Base-by-base conservation (phyloP, 2,329 filamentous ascomycete species). In the Fusarium sp. region DNA sequence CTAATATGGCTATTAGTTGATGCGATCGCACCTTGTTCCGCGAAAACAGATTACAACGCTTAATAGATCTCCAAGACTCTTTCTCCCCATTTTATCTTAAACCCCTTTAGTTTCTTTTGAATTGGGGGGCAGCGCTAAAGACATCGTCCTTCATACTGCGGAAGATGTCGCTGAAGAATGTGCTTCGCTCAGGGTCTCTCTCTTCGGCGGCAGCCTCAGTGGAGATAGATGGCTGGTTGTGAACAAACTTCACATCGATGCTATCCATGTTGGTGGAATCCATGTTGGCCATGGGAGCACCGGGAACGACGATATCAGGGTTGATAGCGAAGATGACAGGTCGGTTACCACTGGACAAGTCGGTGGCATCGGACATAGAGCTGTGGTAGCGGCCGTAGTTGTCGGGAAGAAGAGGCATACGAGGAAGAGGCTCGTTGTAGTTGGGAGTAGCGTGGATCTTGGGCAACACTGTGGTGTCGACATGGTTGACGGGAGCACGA, bases 401-500 rank as follows among this genome's bases (percentile, higher is more conserved):
- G 79, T 90, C 88, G 15, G 88, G 88, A 12, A 90, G 82, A 8
- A 90, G 82, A 32, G 88, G 88, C 34, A 90, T 84, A 69, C 86
- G 87, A 52, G 87, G 81, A 65, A 81, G 76, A 43, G 75, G 72
- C 73, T 82, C 80, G 16, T 80, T 76, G 25, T 73, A 53, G 56
- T 76, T 56, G 46, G 73, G 69, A 47, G 77, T 65, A 46, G 69
- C 65, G 52, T 80, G 78, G 15, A 84, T 77, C 61, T 81, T 77
- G 27, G 88, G 88, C 59, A 91, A 82, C 65, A 88, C 78, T 65
- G 84, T 81, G 76, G 81, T 83, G 79, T 90, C 86, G 62, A 89
- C 83, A 62, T 84, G 80, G 47, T 75, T 76, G 44, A 76, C 71
- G 29, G 80, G 75, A 13, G 78, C 72, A 16, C 82, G 77, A 5